Evolutionary conservation across 805 yeast species (phyloP).

Genomic region (Starmerella tilneyi): DNA sequence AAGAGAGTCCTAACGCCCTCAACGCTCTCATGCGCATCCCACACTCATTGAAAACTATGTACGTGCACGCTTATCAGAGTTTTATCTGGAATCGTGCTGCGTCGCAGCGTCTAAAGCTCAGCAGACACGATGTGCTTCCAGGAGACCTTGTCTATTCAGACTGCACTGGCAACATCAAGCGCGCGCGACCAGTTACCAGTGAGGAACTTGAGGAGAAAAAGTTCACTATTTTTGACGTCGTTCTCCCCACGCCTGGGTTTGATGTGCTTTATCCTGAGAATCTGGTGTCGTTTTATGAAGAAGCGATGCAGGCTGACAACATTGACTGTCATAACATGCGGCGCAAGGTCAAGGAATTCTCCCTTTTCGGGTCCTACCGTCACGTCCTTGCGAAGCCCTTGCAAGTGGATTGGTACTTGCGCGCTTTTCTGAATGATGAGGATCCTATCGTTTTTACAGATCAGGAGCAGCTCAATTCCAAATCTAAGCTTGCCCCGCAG

Average conservation of each 20-base stretch:
- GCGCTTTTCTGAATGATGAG: slow-evolving; percentile 51
- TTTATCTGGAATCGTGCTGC: slow-evolving; percentile 88
- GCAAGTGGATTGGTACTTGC: slow-evolving; percentile 49
- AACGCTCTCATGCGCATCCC: slow-evolving; percentile 83
- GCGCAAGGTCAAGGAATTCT: slow-evolving; percentile 76
- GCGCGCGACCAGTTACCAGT: slow-evolving; percentile 66
- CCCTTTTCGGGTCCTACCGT: slow-evolving; percentile 85
- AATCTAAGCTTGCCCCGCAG: slow-evolving; percentile 15
- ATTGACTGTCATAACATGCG: slow-evolving; percentile 79
- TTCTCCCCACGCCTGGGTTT: slow-evolving; percentile 93
- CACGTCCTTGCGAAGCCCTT: slow-evolving; percentile 56
- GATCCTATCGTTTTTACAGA: slow-evolving; percentile 76
- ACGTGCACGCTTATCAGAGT: slow-evolving; percentile 95
- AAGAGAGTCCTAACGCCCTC: slow-evolving; percentile 46
- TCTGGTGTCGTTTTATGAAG: slow-evolving; percentile 51
- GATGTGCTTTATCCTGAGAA: slow-evolving; percentile 80
- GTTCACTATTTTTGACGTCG: slow-evolving; percentile 68
- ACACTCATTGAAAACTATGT: slow-evolving; percentile 83
- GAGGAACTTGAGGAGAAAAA: slow-evolving; percentile 54
- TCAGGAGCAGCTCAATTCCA: slow-evolving; percentile 41
- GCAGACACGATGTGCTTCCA: slow-evolving; percentile 30
- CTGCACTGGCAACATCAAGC: slow-evolving; percentile 40
- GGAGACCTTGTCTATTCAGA: slow-evolving; percentile 28
- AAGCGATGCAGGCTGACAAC: slow-evolving; percentile 64
- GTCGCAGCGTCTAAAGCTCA: slow-evolving; percentile 59